phyloP scores from a whole-genome alignment of 2,329 filamentous ascomycete genomes.

The Aspergillus japonicus region DNA sequence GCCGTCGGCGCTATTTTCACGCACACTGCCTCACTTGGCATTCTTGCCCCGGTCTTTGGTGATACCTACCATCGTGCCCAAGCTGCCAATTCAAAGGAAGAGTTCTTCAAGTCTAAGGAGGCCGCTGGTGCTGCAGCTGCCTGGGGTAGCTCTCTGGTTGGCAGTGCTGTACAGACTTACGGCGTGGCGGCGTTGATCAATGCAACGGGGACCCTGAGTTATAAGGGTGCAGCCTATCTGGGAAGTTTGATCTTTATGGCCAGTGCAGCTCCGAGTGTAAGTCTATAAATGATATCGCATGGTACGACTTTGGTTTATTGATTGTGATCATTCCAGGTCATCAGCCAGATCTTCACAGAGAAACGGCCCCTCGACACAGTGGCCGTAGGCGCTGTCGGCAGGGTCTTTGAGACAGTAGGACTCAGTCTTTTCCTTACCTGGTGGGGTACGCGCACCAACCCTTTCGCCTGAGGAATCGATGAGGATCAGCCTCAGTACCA shows the following conservation, averaged over 20 bases:
- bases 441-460: slow-evolving; percentile 95
- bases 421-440: slow-evolving; percentile 90
- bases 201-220: slow-evolving; percentile 88
- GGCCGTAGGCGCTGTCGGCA: slow-evolving; percentile 77
- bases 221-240: slow-evolving; percentile 95
- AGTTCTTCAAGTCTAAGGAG: slow-evolving; percentile 93
- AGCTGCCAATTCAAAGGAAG: slow-evolving; percentile 88
- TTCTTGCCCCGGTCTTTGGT: slow-evolving; percentile 87
- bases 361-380: slow-evolving; percentile 89
- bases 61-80: slow-evolving; percentile 92
- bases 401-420: slow-evolving; percentile 89
- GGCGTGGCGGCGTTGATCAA: slow-evolving; percentile 89
- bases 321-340: slow-evolving; percentile 60
- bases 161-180: slow-evolving; percentile 85
- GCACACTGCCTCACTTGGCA: slow-evolving; percentile 83
- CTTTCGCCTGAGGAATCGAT: slow-evolving; percentile 63
- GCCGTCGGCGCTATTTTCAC: slow-evolving; percentile 95
- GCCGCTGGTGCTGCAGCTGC: slow-evolving; percentile 81
- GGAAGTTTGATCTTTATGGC: slow-evolving; percentile 89
- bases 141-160: slow-evolving; percentile 86
- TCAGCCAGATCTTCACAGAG: slow-evolving; percentile 84
- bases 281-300: slow-evolving; percentile 35
- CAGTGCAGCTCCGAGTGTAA: slow-evolving; percentile 79
- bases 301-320: background rate
- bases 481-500: slow-evolving; percentile 35